Evolutionary conservation across 1,284 basidiomycete species (phyloP).

Genomic region (Kwoniella shivajii): DNA sequence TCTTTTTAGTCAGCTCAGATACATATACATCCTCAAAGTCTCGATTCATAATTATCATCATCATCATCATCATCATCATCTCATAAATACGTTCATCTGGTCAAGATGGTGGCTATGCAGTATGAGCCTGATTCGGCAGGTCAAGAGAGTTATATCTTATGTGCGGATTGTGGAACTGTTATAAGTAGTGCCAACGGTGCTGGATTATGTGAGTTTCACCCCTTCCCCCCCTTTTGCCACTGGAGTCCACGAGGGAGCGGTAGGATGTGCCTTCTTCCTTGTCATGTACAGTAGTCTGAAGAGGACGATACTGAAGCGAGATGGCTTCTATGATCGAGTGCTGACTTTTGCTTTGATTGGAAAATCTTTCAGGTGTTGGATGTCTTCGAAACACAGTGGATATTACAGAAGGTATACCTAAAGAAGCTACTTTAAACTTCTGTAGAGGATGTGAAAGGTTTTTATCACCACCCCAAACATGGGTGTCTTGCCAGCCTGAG

Average conservation of each 20-base stretch:
- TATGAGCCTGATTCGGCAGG: conserved; percentile 50
- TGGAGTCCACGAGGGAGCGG: too few species aligned
- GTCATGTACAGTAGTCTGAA: too few species aligned
- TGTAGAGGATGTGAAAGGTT: conserved; percentile 97
- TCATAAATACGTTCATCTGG: too few species aligned
- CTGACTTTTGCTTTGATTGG: background rate
- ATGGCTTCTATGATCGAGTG: too few species aligned
- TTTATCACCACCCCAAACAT: conserved; percentile 84
- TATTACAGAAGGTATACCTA: conserved; percentile 97
- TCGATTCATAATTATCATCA: too few species aligned
- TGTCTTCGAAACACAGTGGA: conserved; percentile 68
- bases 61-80: too few species aligned
- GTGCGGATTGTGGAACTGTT: conserved; percentile 68
- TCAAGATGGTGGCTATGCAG: conserved; percentile 47
- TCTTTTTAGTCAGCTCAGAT: too few species aligned
- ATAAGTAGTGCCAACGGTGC: conserved; percentile 86
- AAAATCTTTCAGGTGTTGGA: conserved; percentile 34
- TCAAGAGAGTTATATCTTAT: conserved; percentile 52
- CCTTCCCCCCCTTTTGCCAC: background rate
- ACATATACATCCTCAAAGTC: too few species aligned
- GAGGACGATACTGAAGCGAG: too few species aligned
- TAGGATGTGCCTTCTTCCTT: too few species aligned
- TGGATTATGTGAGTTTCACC: conserved; percentile 69
- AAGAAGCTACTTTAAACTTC: conserved; percentile 92
- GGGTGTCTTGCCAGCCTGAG: conserved; percentile 85